Evolutionary conservation across 768 basidiomycete genomes (phyloP), one percentile per base, ranked within the genome.

Genomic region (Leccinum uliginosum): DNA sequence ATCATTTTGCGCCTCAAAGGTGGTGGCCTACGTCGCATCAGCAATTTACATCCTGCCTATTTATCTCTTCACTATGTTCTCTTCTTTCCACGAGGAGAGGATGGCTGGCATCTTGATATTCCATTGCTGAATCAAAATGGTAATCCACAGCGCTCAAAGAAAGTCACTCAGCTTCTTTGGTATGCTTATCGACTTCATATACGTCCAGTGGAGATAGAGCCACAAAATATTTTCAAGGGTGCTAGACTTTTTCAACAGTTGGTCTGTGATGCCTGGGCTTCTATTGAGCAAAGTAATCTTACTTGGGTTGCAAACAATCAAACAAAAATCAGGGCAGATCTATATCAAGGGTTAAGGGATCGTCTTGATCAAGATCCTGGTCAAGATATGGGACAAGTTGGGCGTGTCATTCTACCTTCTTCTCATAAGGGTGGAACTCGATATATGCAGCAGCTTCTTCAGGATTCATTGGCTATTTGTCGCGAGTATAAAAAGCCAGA

Each of bases 351-450:
- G 0, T 19, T 43, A 8, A 15, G 40, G 6, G 40, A 43, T 43
- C 2, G 40, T 9, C 15, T 43, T 0, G 6, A 7, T 43, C 15
- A 43, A 2, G 6, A 51, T 35, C 21, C 4, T 50, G 17, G 23
- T 24, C 50, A 51, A 10, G 23, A 35, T 1, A 7, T 51, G 50
- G 24, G 7, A 11, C 34, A 51, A 38, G 51, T 43, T 38, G 51
- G 38, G 1, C 12, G 1, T 6, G 26, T 52, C 4, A 43, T 43
- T 17, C 6, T 52, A 1, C 80, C 78, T 0, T 78, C 78, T 0
- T 73, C 74, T 0, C 74, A 76, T 59, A 66, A 60, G 15, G 76
- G 77, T 6, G 68, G 80, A 6, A 63, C 77, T 12, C 53, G 74
- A 0, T 59, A 78, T 26, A 80, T 83, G 78, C 61, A 69, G 27